Percentiles rank a stretch among this genome's conserved stretches.
Evolutionary conservation across 176 grass and related monocot species (phyloP).

Genomic region (Aegilops speltoides): DNA sequence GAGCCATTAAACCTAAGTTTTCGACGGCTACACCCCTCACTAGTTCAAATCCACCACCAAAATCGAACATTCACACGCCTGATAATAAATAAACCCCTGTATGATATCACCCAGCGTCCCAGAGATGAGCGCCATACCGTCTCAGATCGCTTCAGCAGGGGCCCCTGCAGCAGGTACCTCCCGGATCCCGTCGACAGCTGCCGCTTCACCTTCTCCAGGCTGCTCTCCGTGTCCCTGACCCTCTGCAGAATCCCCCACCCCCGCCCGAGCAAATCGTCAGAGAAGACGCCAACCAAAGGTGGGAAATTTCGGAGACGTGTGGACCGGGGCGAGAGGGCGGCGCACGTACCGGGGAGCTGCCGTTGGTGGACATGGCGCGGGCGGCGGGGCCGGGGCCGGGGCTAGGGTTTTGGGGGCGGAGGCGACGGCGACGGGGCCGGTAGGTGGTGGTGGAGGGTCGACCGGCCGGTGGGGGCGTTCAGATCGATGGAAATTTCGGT

Average conservation of each 20-base stretch:
- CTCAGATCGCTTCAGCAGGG: conserved; percentile 97
- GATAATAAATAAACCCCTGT: neutral
- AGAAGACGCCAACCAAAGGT: neutral
- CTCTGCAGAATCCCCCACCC: conserved; percentile 27
- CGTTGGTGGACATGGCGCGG: conserved; percentile 62
- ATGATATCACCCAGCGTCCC: no score
- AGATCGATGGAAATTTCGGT: conserved; percentile 41
- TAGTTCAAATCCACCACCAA: conserved; percentile 7
- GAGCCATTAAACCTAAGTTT: neutral
- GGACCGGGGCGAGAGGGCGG: neutral
- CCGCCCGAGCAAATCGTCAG: neutral
- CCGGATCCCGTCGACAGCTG: conserved; percentile 82
- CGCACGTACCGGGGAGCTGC: conserved; percentile 54
- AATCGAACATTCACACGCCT: neutral
- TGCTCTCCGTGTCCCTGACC: conserved; percentile 54
- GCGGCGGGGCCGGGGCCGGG: neutral
- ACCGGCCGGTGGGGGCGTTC: conserved; percentile 40
- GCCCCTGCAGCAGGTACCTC: conserved; percentile 87
- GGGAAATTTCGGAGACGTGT: neutral
- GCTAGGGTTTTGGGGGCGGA: conserved; percentile 28
- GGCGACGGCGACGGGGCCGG: neutral
- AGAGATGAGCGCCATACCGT: conserved; percentile 50
- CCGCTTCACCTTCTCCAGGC: conserved; percentile 96
- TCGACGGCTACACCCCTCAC: neutral
- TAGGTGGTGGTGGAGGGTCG: conserved; percentile 11